Evolutionary conservation across 805 yeast species (phyloP), one percentile per base, ranked within the genome.

Genomic region (Suhomyces xylopsoci): DNA sequence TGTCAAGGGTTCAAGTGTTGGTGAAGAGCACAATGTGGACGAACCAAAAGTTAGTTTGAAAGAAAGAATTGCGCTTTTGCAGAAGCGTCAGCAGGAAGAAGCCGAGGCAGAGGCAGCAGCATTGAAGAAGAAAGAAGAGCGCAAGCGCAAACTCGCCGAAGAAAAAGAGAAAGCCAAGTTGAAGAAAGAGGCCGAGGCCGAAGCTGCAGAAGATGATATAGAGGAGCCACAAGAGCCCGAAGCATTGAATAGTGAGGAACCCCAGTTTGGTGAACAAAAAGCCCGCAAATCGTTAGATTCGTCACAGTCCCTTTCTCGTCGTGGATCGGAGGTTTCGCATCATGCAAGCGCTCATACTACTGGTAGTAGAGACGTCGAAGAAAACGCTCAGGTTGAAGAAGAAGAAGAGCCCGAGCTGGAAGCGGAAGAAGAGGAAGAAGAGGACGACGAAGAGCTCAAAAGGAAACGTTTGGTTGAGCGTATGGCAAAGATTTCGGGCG

Each of bases 401-500:
- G 61, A 57, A 28, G 64, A 53, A 14, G 47, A n/a, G 7, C 32
- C n/a, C 5, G 32, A 28, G 32, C 48, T 49, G 17, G 58, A 51
- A 2, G 53, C 75, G 0, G 83, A 74, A 0, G 83, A 74, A 1
- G 83, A 77, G 2, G 83, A 76, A 0, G 88, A 81, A 1, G 87
- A 83, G 50, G 93, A 88, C 49, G 88, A 83, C 43, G 96, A 88
- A 63, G 94, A 88, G 56, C 76, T 85, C 5, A 81, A 87, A 51
- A 81, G 94, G 61, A 80, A 86, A 47, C 89, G 86, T 6, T 75
- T 93, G 50, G 85, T 96, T 19, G 97, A 88, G 57, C 81, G 97
- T 55, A 93, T 93, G 97, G 98, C 99, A n/a, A 89, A 86, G 61
- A 80, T 93, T 17, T 88, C 97, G 0, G 96, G 97, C 19, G 91